phyloP scores from a whole-genome alignment of 768 basidiomycete genomes.

The Boletus subcaerulescens region DNA sequence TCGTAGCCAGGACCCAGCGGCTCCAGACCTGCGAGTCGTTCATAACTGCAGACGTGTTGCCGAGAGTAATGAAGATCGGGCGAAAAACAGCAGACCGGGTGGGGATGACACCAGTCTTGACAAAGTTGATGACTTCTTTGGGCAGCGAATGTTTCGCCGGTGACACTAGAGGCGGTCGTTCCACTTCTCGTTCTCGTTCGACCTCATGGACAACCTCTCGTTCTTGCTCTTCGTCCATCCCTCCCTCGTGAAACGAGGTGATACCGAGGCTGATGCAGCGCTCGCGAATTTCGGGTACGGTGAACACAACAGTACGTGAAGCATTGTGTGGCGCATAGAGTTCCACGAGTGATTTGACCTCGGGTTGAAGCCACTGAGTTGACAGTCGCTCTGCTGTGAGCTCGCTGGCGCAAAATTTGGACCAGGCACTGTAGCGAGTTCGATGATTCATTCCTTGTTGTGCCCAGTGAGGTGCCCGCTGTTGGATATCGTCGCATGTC shows the following conservation, averaged over 20 bases:
- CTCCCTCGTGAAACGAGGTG: slow-evolving; percentile 11
- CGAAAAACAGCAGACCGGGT: slow-evolving; percentile 17
- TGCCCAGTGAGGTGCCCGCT: slow-evolving; percentile 40
- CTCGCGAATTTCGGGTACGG: slow-evolving; percentile 20
- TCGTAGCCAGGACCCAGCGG: slow-evolving; percentile 10
- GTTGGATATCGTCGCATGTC: slow-evolving; percentile 40
- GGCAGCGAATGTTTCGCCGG: slow-evolving; percentile 22
- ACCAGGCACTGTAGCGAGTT: slow-evolving; percentile 24
- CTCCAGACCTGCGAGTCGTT: slow-evolving; percentile 22
- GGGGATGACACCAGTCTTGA: slow-evolving; percentile 27
- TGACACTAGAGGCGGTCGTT: slow-evolving; percentile 31
- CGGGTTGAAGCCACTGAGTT: slow-evolving; percentile 38
- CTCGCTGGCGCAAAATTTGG: slow-evolving; percentile 7
- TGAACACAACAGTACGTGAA: not conserved
- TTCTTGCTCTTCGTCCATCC: slow-evolving; percentile 48
- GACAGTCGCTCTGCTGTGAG: not conserved
- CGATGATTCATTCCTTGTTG: slow-evolving; percentile 39
- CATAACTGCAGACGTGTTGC: slow-evolving; percentile 3
- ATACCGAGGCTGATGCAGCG: slow-evolving; percentile 31
- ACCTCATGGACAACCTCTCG: slow-evolving; percentile 42
- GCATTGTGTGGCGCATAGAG: slow-evolving; percentile 28
- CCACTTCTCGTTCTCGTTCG: slow-evolving; percentile 38
- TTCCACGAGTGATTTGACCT: slow-evolving; percentile 35
- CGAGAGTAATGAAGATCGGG: slow-evolving; percentile 12
- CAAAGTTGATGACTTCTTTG: not conserved